Evolutionary conservation across 2,329 filamentous ascomycete species (phyloP), one percentile per base, ranked within the genome.

Genomic region (Aspergillus caelatus): DNA sequence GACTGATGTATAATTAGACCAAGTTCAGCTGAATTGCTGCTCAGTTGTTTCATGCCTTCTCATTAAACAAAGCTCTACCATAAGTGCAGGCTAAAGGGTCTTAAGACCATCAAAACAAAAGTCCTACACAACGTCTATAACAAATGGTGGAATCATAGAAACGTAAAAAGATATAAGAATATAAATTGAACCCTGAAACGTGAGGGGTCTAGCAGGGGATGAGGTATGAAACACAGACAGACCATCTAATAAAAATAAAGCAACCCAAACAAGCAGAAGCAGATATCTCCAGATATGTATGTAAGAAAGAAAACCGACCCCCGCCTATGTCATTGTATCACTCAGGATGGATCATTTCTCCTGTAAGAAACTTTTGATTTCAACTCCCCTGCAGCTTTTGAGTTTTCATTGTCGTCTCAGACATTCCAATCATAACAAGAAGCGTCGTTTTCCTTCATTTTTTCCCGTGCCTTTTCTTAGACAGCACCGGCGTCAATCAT

Each of bases 401-500:
- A 54, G 61, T 64, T 63, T 60, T 60, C 61, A 66, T 64, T 62
- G 60, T 68, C 67, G 61, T 71, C 66, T 70, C 64, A 65, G 76
- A 71, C 75, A 75, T 77, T 73, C 67, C 68, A 72, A 66, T 76
- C 75, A 71, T 77, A 67, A 63, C 63, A 66, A 62, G 39, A 65
- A 62, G 58, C 39, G 50, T 60, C 32, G 28, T 41, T 30, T 60
- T 32, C 46, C 36, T 60, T 45, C 19, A 21, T 41, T 19, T 55
- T 55, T 39, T 55, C 4, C 4, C 16, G 16, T 21, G 19, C 14
- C 48, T 5, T 52, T n/a, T 48, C 70, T 75, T 92, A 96, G 77
- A 98, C 93, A 70, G 92, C 92, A 79, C 94, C 94, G 62, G 88
- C 83, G 53, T 88, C 87, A 76, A 97, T 83, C 95, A 99, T 99